These are phyloP conservation scores for Durotheca rogersii DNA, from an alignment of 495 filamentous ascomycete genomes.

Conservation along the genomic window DNA sequence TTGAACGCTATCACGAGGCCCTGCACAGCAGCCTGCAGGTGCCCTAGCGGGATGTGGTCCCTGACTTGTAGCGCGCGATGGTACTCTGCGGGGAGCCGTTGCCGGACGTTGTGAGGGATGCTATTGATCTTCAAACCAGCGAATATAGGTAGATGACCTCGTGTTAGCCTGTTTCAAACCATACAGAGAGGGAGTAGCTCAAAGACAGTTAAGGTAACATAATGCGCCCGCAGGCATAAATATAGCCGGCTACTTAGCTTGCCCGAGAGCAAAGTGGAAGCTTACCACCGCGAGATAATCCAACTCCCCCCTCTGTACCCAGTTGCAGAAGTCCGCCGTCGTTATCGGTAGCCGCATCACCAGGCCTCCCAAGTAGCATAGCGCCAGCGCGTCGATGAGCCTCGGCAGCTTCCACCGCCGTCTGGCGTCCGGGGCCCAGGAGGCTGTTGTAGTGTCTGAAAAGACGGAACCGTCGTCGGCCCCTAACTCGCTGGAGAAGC, in stretches of 20 bases:
- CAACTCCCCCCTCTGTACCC: constrained; percentile 44
- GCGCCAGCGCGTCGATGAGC: constrained; percentile 43
- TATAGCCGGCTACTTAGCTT: no score
- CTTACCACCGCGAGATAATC: constrained; percentile 45
- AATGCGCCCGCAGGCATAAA: no score
- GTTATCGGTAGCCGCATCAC: constrained; percentile 45
- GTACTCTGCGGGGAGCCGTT: constrained; percentile 62
- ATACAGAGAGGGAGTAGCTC: no score
- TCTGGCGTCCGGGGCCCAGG: constrained; percentile 26
- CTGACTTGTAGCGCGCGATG: constrained; percentile 57
- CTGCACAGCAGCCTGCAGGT: constrained; percentile 63
- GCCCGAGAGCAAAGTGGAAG: no score
- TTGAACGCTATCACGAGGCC: constrained; percentile 63
- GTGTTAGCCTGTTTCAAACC: constrained; percentile 19
- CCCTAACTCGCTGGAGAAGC: constrained; percentile 38
- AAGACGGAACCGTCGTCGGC: constrained; percentile 9
- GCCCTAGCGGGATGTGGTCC: constrained; percentile 48
- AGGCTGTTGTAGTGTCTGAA: constrained; percentile 30
- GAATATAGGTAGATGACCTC: no score
- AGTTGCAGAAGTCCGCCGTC: constrained; percentile 46
- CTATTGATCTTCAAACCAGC: constrained; percentile 36
- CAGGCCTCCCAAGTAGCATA: constrained; percentile 50
- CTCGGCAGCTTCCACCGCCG: constrained; percentile 44
- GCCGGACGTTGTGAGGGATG: constrained; percentile 66
- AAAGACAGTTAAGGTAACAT: no score